phyloP scores from a whole-genome alignment of 306 rosid species.

The Prosopis cineraria region DNA sequence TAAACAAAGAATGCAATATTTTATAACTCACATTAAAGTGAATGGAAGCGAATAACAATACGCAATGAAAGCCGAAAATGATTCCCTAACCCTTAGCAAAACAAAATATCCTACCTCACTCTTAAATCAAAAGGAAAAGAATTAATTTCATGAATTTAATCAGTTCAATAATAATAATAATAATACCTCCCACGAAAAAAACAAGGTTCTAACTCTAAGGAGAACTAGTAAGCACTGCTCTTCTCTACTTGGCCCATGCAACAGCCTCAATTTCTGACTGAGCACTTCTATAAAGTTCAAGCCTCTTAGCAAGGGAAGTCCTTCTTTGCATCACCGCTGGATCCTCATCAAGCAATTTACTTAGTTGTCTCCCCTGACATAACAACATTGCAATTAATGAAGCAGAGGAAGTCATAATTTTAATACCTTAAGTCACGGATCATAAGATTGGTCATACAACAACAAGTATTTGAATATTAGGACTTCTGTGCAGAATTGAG shows the following conservation, averaged over 20 bases:
- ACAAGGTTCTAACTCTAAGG: neutral
- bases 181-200: neutral
- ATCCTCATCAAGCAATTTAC: conserved; percentile 83
- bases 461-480: neutral
- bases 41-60: conserved; percentile 30
- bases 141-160: conserved; percentile 7
- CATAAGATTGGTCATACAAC: neutral
- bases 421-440: neutral
- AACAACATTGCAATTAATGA: neutral
- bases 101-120: neutral
- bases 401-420: neutral
- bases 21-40: conserved; percentile 1
- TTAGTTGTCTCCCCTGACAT: conserved; percentile 74
- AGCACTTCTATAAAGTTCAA: conserved; percentile 92
- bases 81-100: conserved; percentile 18
- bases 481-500: neutral
- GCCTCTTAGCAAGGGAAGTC: conserved; percentile 69
- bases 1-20: neutral
- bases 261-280: conserved; percentile 89
- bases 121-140: neutral
- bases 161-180: neutral
- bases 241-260: conserved; percentile 89
- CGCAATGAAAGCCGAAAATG: neutral
- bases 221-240: neutral
- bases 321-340: conserved; percentile 94